phyloP scores from a whole-genome alignment of 805 yeast genomes.

The Saccharomycopsis javanensis region DNA sequence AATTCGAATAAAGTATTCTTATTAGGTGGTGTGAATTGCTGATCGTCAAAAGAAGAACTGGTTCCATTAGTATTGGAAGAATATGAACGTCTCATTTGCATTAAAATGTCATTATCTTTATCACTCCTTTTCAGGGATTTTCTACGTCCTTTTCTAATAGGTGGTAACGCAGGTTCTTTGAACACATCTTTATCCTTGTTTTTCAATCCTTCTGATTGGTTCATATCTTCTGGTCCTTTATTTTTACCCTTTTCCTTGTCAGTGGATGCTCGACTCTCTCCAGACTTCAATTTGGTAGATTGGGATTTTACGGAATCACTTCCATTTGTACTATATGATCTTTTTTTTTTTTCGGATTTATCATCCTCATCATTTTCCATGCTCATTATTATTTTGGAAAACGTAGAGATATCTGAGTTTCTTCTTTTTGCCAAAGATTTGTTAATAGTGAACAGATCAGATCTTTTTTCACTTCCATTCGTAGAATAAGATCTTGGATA shows the following conservation, averaged over 20 bases:
- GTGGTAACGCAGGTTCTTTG: background rate
- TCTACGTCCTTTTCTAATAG: background rate
- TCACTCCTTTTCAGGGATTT: background rate
- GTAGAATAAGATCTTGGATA: slow-evolving; percentile 16
- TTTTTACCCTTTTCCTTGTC: background rate
- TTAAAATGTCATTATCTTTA: background rate
- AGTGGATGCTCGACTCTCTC: background rate
- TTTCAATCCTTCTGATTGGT: background rate
- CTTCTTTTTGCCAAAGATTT: background rate
- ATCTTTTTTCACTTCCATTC: background rate
- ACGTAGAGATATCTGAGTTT: background rate
- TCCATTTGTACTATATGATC: background rate
- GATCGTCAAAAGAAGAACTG: background rate
- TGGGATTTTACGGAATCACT: background rate
- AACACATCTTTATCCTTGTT: background rate
- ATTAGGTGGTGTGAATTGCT: slow-evolving; percentile 8
- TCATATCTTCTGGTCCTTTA: background rate
- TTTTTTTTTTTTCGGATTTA: background rate
- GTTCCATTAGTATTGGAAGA: background rate
- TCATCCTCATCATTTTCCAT: background rate
- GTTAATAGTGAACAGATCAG: background rate
- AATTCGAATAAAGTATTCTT: slow-evolving; percentile 11
- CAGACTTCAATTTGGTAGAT: background rate
- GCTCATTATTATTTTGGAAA: background rate
- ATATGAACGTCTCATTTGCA: background rate